Percentiles rank a stretch among this genome's conserved stretches.
Evolutionary conservation across 1,284 basidiomycete species (phyloP).

Genomic region (Cystobasidium slooffiae): DNA sequence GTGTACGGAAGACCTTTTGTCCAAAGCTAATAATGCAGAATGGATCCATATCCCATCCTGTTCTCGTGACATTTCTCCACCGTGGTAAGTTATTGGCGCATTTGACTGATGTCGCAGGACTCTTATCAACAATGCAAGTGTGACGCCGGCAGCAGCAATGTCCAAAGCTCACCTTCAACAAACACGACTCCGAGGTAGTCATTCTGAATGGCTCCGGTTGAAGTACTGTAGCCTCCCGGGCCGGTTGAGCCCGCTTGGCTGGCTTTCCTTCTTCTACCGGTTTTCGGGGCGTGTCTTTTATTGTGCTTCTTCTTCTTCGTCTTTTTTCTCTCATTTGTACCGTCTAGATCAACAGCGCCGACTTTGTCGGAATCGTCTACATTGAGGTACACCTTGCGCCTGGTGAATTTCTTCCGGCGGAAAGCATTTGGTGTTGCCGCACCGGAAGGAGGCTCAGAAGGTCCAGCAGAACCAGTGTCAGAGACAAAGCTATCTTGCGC

Average conservation of each 20-base stretch:
- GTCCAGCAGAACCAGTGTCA: constrained; percentile 31
- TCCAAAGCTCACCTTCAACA: constrained; percentile 60
- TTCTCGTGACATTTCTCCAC: constrained; percentile 83
- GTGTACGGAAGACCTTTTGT: constrained; percentile 94
- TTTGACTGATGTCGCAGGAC: constrained; percentile 57
- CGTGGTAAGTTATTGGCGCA: constrained; percentile 80
- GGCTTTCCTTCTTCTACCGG: constrained; percentile 30
- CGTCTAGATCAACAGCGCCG: constrained; percentile 41
- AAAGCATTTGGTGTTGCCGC: constrained; percentile 31
- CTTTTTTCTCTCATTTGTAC: constrained; percentile 42
- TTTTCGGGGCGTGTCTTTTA: constrained; percentile 47
- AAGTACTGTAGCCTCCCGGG: constrained; percentile 33
- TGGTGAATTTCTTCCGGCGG: constrained; percentile 33
- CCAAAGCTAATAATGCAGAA: constrained; percentile 95
- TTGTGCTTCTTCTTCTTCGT: constrained; percentile 55
- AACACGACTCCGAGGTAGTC: constrained; percentile 94
- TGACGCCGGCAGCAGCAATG: not conserved
- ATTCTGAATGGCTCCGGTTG: constrained; percentile 57
- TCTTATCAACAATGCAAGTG: not conserved
- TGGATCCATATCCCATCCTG: constrained; percentile 94
- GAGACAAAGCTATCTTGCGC: constrained; percentile 11
- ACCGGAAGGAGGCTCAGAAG: constrained; percentile 22
- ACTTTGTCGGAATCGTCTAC: constrained; percentile 45
- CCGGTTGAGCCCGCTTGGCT: constrained; percentile 17
- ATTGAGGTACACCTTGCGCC: constrained; percentile 34